Percentiles rank a stretch among this genome's conserved stretches.
phyloP scores from a whole-genome alignment of 2,329 filamentous ascomycete genomes.

The Ilyonectria robusta region DNA sequence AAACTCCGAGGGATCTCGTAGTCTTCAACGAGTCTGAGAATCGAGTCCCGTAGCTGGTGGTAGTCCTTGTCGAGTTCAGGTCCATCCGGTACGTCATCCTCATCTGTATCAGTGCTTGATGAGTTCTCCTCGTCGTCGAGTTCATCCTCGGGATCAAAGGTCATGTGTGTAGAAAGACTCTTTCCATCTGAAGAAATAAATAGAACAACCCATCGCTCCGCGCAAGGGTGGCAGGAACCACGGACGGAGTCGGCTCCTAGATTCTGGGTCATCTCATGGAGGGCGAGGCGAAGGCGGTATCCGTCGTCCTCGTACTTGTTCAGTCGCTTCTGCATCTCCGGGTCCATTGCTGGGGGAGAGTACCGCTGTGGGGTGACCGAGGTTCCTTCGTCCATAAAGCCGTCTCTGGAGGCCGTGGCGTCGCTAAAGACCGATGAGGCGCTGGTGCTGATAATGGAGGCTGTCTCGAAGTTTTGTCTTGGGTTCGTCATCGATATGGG shows the following conservation, averaged over 20 bases:
- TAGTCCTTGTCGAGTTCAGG: conserved; percentile 83
- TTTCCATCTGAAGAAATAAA: conserved; percentile 83
- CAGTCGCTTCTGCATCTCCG: conserved; percentile 58
- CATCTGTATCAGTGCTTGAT: conserved; percentile 71
- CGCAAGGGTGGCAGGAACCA: conserved; percentile 82
- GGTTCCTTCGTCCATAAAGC: conserved; percentile 70
- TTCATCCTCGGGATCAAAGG: conserved; percentile 77
- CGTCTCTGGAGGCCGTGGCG: conserved; percentile 73
- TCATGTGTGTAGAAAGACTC: conserved; percentile 78
- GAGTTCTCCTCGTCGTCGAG: conserved; percentile 76
- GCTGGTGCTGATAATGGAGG: conserved; percentile 80
- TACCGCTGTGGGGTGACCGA: conserved; percentile 67
- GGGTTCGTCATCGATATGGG: conserved; percentile 73
- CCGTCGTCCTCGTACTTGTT: conserved; percentile 75
- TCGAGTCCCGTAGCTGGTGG: conserved; percentile 84
- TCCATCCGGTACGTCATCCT: conserved; percentile 72
- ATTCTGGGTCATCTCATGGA: conserved; percentile 79
- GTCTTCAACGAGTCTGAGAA: conserved; percentile 85
- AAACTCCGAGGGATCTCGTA: conserved; percentile 82
- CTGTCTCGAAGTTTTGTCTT: conserved; percentile 73
- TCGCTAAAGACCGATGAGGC: conserved; percentile 81
- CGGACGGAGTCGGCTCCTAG: conserved; percentile 75
- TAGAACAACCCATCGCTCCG: conserved; percentile 86
- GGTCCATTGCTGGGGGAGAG: conserved; percentile 66
- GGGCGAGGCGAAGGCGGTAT: conserved; percentile 74